A percentile compares a stretch with the other conserved stretches of the same genome.
Evolutionary conservation across 768 basidiomycete genomes (phyloP).

Genomic region (Serendipita vermifera): DNA sequence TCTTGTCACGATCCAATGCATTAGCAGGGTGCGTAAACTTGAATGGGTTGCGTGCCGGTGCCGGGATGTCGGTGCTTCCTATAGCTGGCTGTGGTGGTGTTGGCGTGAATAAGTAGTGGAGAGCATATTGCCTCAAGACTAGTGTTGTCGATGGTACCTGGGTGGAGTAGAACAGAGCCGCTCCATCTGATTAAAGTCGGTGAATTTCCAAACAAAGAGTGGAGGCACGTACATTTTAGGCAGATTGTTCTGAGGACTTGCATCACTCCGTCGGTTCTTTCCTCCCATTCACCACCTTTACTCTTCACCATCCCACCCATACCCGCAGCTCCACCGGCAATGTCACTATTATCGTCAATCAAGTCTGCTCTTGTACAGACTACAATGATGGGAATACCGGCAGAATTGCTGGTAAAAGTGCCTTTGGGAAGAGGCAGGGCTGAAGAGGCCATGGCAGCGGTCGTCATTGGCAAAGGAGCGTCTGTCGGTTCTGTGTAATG

Average conservation of each 20-base stretch:
- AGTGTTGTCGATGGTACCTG: conserved; percentile 62
- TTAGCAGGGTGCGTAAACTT: conserved; percentile 82
- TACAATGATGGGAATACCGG: conserved; percentile 79
- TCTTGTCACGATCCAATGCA: conserved; percentile 80
- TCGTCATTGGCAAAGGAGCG: conserved; percentile 38
- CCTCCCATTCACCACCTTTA: conserved; percentile 89
- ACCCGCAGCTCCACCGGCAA: conserved; percentile 52
- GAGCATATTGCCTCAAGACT: conserved; percentile 65
- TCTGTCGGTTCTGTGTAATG: conserved; percentile 81
- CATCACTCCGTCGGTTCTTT: conserved; percentile 88
- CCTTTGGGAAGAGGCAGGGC: conserved; percentile 75
- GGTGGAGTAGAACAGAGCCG: conserved; percentile 83
- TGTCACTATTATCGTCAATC: conserved; percentile 70
- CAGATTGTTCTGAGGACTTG: conserved; percentile 89
- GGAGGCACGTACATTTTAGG: conserved; percentile 60
- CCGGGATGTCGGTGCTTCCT: conserved; percentile 26
- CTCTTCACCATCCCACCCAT: conserved; percentile 89
- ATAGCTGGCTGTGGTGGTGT: conserved; percentile 40
- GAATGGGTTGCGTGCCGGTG: conserved; percentile 63
- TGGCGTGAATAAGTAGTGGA: conserved; percentile 68
- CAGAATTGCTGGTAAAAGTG: conserved; percentile 70
- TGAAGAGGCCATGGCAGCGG: conserved; percentile 48
- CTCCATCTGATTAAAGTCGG: conserved; percentile 52
- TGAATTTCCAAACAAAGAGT: background rate
- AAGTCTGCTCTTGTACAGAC: conserved; percentile 87